These are phyloP conservation scores for Barbatosphaeria neglecta DNA, from an alignment of 495 filamentous ascomycete species.

Conservation along the genomic window DNA sequence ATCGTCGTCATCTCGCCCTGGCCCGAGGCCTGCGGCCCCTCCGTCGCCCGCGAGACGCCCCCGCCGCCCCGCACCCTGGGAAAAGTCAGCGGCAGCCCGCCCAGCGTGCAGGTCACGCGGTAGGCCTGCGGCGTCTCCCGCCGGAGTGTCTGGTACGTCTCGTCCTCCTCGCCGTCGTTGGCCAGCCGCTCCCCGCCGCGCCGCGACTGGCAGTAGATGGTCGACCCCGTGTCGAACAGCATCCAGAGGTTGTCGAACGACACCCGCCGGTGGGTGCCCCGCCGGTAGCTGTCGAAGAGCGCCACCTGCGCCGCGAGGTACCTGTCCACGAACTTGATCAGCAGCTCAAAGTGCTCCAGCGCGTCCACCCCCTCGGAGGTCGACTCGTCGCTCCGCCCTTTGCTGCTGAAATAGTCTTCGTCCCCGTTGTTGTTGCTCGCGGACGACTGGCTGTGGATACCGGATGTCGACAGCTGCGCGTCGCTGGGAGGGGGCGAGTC, in stretches of 20 bases:
- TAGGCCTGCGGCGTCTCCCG: conserved; percentile 2
- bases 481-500: not conserved
- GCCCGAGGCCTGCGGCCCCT: not conserved
- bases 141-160: not conserved
- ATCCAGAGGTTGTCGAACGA: conserved; percentile 11
- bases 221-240: conserved; percentile 4
- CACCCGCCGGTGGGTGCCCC: not conserved
- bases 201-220: conserved; percentile 4
- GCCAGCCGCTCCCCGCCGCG: not conserved
- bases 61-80: not conserved
- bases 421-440: not conserved
- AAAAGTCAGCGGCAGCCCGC: conserved; percentile 1
- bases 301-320: conserved; percentile 4
- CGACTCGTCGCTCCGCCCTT: not conserved
- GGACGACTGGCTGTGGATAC: not conserved
- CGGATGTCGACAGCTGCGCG: not conserved
- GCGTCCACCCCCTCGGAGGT: not conserved
- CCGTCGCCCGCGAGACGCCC: not conserved
- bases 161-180: not conserved
- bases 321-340: conserved; percentile 6
- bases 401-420: not conserved
- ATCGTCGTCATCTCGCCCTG: not conserved
- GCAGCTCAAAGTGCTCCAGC: conserved; percentile 5
- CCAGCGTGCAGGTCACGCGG: not conserved
- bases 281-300: not conserved